phyloP scores from a whole-genome alignment of 2,329 filamentous ascomycete genomes.

The Colletotrichum sp. region DNA sequence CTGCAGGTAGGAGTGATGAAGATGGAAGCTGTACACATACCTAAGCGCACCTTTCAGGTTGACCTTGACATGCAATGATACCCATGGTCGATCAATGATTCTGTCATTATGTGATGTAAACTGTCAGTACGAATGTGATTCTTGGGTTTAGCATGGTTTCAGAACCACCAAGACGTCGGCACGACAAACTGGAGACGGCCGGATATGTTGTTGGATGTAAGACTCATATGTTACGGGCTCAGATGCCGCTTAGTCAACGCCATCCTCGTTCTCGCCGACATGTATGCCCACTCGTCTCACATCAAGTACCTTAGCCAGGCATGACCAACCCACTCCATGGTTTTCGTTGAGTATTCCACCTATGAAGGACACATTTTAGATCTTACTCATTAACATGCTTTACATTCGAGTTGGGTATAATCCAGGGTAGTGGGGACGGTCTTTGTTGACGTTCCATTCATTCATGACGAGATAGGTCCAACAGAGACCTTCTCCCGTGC shows the following conservation, averaged over 20 bases:
- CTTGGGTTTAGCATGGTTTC: background rate
- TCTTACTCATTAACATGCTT: background rate
- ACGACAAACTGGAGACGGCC: background rate
- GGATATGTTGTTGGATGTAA: no score
- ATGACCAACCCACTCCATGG: background rate
- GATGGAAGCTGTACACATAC: slow-evolving; percentile 2
- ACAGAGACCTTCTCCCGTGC: slow-evolving; percentile 58
- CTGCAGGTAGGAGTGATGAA: background rate
- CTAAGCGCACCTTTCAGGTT: background rate
- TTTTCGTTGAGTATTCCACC: background rate
- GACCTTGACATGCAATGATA: slow-evolving; percentile 24
- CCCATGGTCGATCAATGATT: slow-evolving; percentile 14
- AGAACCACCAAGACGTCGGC: background rate
- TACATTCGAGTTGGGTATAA: background rate
- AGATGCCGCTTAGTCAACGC: background rate
- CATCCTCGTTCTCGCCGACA: background rate
- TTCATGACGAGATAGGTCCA: slow-evolving; percentile 48
- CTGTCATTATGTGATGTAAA: background rate
- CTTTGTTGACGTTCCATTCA: background rate
- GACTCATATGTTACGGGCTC: background rate
- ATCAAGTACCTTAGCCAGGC: background rate
- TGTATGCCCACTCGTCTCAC: background rate
- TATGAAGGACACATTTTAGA: background rate
- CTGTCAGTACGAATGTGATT: background rate
- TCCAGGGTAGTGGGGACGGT: background rate